Percentiles rank a stretch among this genome's conserved stretches.
These are phyloP conservation scores for Fusarium agapanthi DNA, from an alignment of 2,329 filamentous ascomycete genomes.

Conservation along the genomic window DNA sequence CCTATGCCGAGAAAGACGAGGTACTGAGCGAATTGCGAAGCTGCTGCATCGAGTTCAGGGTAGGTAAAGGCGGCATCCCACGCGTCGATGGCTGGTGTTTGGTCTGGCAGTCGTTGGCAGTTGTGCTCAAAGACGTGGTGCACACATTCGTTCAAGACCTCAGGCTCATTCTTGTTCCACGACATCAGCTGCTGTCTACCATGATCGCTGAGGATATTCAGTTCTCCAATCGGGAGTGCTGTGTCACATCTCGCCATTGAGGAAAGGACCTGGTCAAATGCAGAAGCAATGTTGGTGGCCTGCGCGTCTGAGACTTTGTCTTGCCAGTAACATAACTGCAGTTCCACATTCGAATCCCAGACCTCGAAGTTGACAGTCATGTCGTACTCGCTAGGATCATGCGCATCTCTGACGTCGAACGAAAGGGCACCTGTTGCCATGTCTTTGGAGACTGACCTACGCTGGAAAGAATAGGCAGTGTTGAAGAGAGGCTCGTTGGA, in stretches of 20 bases:
- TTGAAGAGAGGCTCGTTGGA: constrained; percentile 27
- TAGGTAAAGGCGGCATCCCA: constrained; percentile 55
- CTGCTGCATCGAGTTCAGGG: constrained; percentile 41
- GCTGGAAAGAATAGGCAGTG: constrained; percentile 37
- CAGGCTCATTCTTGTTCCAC: constrained; percentile 40
- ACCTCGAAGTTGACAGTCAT: constrained; percentile 36
- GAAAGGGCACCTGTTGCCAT: constrained; percentile 18
- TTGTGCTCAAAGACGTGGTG: constrained; percentile 54
- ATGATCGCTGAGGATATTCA: constrained; percentile 26
- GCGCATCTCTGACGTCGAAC: constrained; percentile 21
- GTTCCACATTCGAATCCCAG: constrained; percentile 28
- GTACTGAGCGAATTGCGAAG: constrained; percentile 45
- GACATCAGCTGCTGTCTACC: constrained; percentile 17
- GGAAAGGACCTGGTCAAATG: constrained; percentile 27
- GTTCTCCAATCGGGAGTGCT: constrained; percentile 7
- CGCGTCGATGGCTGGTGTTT: constrained; percentile 51
- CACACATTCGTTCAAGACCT: constrained; percentile 43
- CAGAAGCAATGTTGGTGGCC: constrained; percentile 28
- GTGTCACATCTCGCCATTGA: background rate
- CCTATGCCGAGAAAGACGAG: constrained; percentile 47
- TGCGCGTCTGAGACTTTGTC: constrained; percentile 33
- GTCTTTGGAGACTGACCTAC: constrained; percentile 17
- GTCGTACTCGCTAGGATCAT: constrained; percentile 35
- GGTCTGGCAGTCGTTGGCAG: constrained; percentile 39
- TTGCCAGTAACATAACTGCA: constrained; percentile 38